A percentile compares a stretch with the other conserved stretches of the same genome.
Evolutionary conservation across 441 rosid genomes (phyloP).

Genomic region (Viola pubescens): DNA sequence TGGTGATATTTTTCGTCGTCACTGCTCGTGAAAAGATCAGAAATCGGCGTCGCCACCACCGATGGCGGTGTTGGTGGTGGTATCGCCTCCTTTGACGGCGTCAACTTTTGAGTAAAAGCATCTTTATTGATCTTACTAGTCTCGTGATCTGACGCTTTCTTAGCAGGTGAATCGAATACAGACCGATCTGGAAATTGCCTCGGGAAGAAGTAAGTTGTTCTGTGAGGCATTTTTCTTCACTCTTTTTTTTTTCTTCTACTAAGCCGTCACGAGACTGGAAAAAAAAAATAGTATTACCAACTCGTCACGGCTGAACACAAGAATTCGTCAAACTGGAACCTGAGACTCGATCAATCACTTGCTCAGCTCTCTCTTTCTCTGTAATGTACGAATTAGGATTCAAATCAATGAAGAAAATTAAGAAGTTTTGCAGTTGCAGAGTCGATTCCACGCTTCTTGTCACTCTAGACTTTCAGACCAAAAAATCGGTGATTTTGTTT

Average conservation of each 20-base stretch:
- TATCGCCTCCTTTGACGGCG: slow-evolving; percentile 13
- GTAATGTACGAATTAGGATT: too few species aligned
- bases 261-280: not conserved
- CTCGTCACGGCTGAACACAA: too few species aligned
- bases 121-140: slow-evolving; percentile 26
- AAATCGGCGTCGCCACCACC: slow-evolving; percentile 6
- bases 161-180: slow-evolving; percentile 43
- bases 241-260: slow-evolving; percentile 11
- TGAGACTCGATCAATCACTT: too few species aligned
- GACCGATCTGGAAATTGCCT: slow-evolving; percentile 88
- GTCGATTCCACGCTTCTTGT: too few species aligned
- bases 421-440: too few species aligned
- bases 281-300: not conserved
- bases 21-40: slow-evolving; percentile 50
- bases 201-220: slow-evolving; percentile 95
- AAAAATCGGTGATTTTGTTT: too few species aligned
- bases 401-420: too few species aligned
- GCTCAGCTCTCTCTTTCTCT: too few species aligned
- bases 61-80: slow-evolving; percentile 1
- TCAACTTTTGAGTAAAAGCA: slow-evolving; percentile 17
- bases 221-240: slow-evolving; percentile 64
- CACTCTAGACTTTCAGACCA: too few species aligned
- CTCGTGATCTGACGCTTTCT: slow-evolving; percentile 44
- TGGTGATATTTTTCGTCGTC: slow-evolving; percentile 34
- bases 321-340: too few species aligned